A percentile compares a stretch with the other conserved stretches of the same genome.
phyloP scores from a whole-genome alignment of 495 filamentous ascomycete species.

The Chaetomium cochliodes region DNA sequence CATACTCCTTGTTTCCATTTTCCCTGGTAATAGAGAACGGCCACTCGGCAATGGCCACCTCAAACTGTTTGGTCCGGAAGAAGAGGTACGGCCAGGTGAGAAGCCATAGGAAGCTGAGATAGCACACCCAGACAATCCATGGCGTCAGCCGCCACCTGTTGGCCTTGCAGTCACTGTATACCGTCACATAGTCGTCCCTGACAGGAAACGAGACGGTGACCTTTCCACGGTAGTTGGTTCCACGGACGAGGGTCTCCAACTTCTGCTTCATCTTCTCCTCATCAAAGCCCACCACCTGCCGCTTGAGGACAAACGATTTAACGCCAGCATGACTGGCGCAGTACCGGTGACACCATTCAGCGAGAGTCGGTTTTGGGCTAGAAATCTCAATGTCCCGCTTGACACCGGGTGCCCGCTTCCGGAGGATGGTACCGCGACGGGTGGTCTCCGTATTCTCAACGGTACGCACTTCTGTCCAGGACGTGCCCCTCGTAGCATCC shows the following conservation, averaged over 20 bases:
- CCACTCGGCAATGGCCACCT: conserved; percentile 57
- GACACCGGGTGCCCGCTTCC: conserved; percentile 42
- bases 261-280: conserved; percentile 43
- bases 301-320: conserved; percentile 52
- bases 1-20: conserved; percentile 42
- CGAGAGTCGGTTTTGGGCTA: conserved; percentile 43
- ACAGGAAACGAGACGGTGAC: conserved; percentile 54
- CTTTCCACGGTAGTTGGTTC: conserved; percentile 61
- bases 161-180: conserved; percentile 55
- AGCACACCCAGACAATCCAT: conserved; percentile 60
- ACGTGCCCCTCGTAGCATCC: conserved; percentile 33
- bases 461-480: conserved; percentile 37
- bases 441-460: conserved; percentile 43
- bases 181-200: conserved; percentile 46
- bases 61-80: conserved; percentile 60
- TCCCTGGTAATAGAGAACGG: conserved; percentile 41
- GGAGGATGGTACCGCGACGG: conserved; percentile 44
- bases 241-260: conserved; percentile 49
- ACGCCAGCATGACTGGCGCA: conserved; percentile 49
- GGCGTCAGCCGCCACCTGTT: conserved; percentile 57
- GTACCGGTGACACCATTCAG: conserved; percentile 58
- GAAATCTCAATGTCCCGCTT: conserved; percentile 42
- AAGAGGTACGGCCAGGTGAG: conserved; percentile 63
- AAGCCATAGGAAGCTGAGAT: conserved; percentile 59
- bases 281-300: conserved; percentile 54